Percentiles rank a stretch among this genome's conserved stretches.
Evolutionary conservation across 257 asterid genomes (phyloP).

Genomic region (Misopates orontium): DNA sequence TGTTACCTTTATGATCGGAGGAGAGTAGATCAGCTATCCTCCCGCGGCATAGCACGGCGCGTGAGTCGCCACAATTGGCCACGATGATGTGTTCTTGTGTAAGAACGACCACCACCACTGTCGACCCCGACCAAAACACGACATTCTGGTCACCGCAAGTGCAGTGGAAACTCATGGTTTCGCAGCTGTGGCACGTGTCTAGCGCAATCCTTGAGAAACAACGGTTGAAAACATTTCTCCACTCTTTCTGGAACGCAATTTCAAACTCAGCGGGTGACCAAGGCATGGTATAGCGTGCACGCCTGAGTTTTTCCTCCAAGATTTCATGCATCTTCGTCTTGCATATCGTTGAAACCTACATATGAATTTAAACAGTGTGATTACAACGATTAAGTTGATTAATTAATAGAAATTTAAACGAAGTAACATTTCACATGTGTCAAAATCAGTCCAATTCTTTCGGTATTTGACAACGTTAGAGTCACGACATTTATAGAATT

Average conservation of each 20-base stretch:
- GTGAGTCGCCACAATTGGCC: conserved; percentile 79
- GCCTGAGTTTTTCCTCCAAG: conserved; percentile 45
- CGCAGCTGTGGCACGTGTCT: conserved; percentile 31
- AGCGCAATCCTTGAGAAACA: conserved; percentile 27
- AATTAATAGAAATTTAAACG: too few species aligned
- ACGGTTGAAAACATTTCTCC: conserved; percentile 33
- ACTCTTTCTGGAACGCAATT: conserved; percentile 27
- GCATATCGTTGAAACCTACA: conserved; percentile 60
- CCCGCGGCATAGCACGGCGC: conserved; percentile 67
- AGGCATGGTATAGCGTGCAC: neutral
- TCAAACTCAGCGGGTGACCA: neutral
- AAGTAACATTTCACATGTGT: too few species aligned
- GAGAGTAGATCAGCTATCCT: conserved; percentile 57
- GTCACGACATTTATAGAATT: too few species aligned
- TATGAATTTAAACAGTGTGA: neutral
- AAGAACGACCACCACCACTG: conserved; percentile 62
- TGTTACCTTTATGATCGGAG: conserved; percentile 64
- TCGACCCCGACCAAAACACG: conserved; percentile 49
- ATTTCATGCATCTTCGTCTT: conserved; percentile 60
- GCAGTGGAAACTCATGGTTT: conserved; percentile 32
- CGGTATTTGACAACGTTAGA: too few species aligned
- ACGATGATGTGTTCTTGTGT: conserved; percentile 52
- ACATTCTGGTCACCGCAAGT: conserved; percentile 37
- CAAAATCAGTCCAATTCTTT: too few species aligned
- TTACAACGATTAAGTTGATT: too few species aligned